A percentile compares a stretch with the other conserved stretches of the same genome.
phyloP scores from a whole-genome alignment of 192 early-diverging fungal species.

The Coemansia guatemalensis region DNA sequence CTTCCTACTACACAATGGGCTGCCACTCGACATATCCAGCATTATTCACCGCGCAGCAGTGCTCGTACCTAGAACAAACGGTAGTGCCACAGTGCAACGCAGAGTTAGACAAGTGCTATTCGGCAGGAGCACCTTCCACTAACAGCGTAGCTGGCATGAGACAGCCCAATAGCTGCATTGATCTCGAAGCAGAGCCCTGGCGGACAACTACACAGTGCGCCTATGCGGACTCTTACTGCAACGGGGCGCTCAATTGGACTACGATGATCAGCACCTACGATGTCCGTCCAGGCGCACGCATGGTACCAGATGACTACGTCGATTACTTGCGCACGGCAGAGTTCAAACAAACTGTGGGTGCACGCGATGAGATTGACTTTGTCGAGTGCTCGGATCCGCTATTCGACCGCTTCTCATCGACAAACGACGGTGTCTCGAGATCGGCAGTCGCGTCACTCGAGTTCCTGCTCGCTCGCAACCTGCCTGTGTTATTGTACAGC shows the following conservation, averaged over 20 bases:
- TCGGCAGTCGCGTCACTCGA: constrained; percentile 45
- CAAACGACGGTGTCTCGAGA: constrained; percentile 54
- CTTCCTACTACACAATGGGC: constrained; percentile 42
- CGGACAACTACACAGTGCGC: constrained; percentile 17
- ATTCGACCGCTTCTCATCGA: constrained; percentile 43
- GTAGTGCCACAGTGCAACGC: constrained; percentile 51
- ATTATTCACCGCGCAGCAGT: constrained; percentile 21
- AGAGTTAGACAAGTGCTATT: constrained; percentile 58
- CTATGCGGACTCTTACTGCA: constrained; percentile 43
- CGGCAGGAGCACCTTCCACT: constrained; percentile 1
- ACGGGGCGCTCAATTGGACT: constrained; percentile 29
- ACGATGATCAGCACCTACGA: constrained; percentile 72
- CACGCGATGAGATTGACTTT: constrained; percentile 25
- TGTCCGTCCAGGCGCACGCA: constrained; percentile 56
- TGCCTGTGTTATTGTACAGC: constrained; percentile 69
- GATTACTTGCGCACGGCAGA: constrained; percentile 54
- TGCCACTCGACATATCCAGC: constrained; percentile 48
- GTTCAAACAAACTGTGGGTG: constrained; percentile 58
- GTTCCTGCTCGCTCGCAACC: constrained; percentile 56
- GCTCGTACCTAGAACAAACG: constrained; percentile 38
- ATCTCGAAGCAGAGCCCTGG: constrained; percentile 22
- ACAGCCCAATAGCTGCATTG: constrained; percentile 6
- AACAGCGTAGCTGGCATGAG: constrained; percentile 30
- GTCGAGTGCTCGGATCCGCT: constrained; percentile 57
- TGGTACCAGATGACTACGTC: constrained; percentile 64